Base-by-base conservation (phyloP, 2,329 filamentous ascomycete species). In the Davidsoniella virescens region DNA sequence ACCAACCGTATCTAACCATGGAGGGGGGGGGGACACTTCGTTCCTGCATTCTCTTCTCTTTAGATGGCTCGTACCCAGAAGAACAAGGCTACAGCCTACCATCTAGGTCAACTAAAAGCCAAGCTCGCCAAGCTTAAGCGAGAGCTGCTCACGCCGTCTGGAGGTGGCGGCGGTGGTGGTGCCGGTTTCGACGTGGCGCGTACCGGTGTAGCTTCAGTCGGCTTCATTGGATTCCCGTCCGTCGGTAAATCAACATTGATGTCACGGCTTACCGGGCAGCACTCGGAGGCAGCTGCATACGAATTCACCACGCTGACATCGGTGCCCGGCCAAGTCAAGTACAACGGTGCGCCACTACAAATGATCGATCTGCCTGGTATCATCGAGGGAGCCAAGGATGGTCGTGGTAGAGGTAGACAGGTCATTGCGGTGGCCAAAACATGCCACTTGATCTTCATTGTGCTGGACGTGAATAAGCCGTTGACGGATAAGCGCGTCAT, bases 401-500 rank as follows among this genome's bases (percentile, higher is more conserved):
- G 92, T 56, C 93, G 94, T 63, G 92, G 92, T 70, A 81, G 92
- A 73, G 92, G 92, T 74, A 80, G 90, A 59, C 92, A 98, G 70
- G 92, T 98, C 61, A 98, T 98, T 70, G 92, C 92, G 7, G 92
- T 98, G 45, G 90, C 92, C 54, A 98, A 98, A 72, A 96, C 92
- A 16, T 98, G 92, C 69, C 85, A 98, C 73, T 69, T 98, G 59
- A 98, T 98, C 60, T 96, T 96, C 67, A 98, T 98, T 62, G 87
- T 98, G 44, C 73, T 98, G 50, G 92, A 98, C 62, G 92, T 98
- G 61, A 96, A 96, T 70, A 98, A 98, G 68, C 92, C 92, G 20
- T 71, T 98, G 59, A 94, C 90, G 14, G 92, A 98, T 68, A 98
- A 98, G 72, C 79, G 86, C 54, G 75, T 98, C 55, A 98, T 98